Evolutionary conservation across 306 rosid genomes (phyloP).

Genomic region (Malus domestica): DNA sequence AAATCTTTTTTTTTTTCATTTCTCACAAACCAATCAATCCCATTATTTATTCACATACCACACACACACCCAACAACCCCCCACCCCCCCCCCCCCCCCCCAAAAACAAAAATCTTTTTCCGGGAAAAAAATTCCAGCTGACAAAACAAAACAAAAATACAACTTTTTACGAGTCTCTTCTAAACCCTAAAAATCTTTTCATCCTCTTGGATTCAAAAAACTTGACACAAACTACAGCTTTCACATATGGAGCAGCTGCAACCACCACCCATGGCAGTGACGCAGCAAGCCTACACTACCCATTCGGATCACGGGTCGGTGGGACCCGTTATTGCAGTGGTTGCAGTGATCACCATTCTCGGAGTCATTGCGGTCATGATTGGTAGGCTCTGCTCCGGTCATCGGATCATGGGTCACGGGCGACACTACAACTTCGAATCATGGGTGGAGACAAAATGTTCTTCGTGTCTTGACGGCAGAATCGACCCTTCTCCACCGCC

Average conservation of each 20-base stretch:
- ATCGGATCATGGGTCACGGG: conserved; percentile 60
- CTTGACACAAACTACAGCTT: neutral
- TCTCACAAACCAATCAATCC: neutral
- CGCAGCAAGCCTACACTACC: conserved; percentile 44
- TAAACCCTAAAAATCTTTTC: neutral
- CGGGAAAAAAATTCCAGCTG: neutral
- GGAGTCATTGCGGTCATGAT: conserved; percentile 74
- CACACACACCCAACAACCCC: too few relatives aligned
- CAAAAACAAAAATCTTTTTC: too few relatives aligned
- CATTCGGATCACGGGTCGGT: conserved; percentile 60
- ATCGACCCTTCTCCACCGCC: conserved; percentile 34
- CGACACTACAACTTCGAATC: conserved; percentile 60
- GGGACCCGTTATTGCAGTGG: conserved; percentile 72
- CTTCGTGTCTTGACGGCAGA: conserved; percentile 68
- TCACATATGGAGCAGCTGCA: conserved; percentile 26
- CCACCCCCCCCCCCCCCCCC: neutral
- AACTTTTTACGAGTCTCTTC: neutral
- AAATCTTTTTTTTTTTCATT: neutral
- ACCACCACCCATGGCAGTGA: conserved; percentile 35
- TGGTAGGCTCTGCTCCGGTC: conserved; percentile 81
- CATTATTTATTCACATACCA: neutral
- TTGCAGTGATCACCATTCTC: conserved; percentile 58
- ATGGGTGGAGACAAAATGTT: conserved; percentile 78
- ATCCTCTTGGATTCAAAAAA: neutral
- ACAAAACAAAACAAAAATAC: neutral